Percentiles rank a stretch among this genome's conserved stretches.
Evolutionary conservation across 805 yeast genomes (phyloP).

Genomic region (Pichia membranifaciens): DNA sequence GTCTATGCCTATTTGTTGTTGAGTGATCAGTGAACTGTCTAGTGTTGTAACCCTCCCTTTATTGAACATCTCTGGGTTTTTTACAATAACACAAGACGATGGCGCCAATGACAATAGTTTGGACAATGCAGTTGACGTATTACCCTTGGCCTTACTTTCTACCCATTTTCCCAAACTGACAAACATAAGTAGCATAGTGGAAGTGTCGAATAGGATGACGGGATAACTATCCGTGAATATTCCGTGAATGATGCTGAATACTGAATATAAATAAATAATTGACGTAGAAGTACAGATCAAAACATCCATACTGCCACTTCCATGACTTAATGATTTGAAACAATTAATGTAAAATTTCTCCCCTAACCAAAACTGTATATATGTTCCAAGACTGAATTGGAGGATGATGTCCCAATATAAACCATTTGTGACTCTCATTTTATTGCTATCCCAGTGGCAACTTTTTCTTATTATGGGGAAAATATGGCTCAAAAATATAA

Average conservation of each 20-base stretch:
- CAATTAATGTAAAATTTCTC: conserved; percentile 60
- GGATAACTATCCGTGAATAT: conserved; percentile 46
- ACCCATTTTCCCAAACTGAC: conserved; percentile 87
- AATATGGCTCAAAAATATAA: conserved; percentile 45
- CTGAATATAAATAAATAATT: conserved; percentile 70
- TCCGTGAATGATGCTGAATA: conserved; percentile 50
- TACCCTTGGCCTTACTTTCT: conserved; percentile 90
- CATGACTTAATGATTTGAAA: conserved; percentile 56
- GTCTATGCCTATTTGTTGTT: conserved; percentile 60
- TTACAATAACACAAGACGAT: conserved; percentile 59
- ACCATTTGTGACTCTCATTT: conserved; percentile 41
- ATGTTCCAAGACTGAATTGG: conserved; percentile 50
- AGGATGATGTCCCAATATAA: conserved; percentile 58
- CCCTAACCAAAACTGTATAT: conserved; percentile 66
- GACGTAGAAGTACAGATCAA: conserved; percentile 77
- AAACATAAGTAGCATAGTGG: conserved; percentile 76
- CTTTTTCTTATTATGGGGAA: conserved; percentile 34
- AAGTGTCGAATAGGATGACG: conserved; percentile 75
- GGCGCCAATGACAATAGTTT: conserved; percentile 78
- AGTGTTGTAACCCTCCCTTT: conserved; percentile 4
- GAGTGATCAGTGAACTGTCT: conserved; percentile 26
- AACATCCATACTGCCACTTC: conserved; percentile 87
- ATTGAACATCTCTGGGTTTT: conserved; percentile 29
- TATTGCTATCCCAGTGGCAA: conserved; percentile 13
- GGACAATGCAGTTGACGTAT: conserved; percentile 84